Evolutionary conservation across 176 grass and related monocot species (phyloP).

Genomic region (Hsuehochloa calcarea): DNA sequence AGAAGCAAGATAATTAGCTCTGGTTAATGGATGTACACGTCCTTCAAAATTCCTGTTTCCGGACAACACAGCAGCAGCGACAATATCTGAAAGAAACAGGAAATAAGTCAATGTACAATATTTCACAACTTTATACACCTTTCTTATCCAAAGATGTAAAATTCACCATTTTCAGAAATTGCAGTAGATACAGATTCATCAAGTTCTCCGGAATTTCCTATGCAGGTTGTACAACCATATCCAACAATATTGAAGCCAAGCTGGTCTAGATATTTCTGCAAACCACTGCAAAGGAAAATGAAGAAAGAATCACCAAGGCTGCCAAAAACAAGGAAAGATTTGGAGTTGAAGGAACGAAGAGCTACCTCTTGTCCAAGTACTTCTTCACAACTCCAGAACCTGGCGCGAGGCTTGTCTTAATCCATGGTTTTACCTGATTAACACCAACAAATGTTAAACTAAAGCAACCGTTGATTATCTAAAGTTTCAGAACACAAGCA

Average conservation of each 20-base stretch:
- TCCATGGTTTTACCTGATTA: slow-evolving; percentile 95
- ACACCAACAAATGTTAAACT: slow-evolving; percentile 27
- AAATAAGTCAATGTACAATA: slow-evolving; percentile 15
- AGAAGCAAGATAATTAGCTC: slow-evolving; percentile 98
- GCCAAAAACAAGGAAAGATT: neutral
- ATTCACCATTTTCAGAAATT: slow-evolving; percentile 86
- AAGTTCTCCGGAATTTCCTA: slow-evolving; percentile 97
- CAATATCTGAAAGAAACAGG: slow-evolving; percentile 64
- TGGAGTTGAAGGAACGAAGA: neutral
- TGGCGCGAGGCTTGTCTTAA: slow-evolving; percentile 98
- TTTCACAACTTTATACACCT: slow-evolving; percentile 9
- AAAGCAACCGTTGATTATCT: neutral
- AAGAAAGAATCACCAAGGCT: slow-evolving; percentile 4
- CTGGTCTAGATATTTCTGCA: slow-evolving; percentile 92
- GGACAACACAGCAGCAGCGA: slow-evolving; percentile 89
- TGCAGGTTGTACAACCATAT: slow-evolving; percentile 99
- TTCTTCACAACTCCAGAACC: slow-evolving; percentile 94
- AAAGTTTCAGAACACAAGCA: neutral
- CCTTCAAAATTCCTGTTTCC: slow-evolving; percentile 99
- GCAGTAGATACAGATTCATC: slow-evolving; percentile 78
- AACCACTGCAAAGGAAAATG: slow-evolving; percentile 56
- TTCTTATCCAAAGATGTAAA: neutral
- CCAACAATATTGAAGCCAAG: slow-evolving; percentile 95
- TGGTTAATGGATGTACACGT: slow-evolving; percentile 88
- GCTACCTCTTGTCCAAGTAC: slow-evolving; percentile 86